phyloP scores from a whole-genome alignment of 495 filamentous ascomycete genomes.

The Neurospora africana region DNA sequence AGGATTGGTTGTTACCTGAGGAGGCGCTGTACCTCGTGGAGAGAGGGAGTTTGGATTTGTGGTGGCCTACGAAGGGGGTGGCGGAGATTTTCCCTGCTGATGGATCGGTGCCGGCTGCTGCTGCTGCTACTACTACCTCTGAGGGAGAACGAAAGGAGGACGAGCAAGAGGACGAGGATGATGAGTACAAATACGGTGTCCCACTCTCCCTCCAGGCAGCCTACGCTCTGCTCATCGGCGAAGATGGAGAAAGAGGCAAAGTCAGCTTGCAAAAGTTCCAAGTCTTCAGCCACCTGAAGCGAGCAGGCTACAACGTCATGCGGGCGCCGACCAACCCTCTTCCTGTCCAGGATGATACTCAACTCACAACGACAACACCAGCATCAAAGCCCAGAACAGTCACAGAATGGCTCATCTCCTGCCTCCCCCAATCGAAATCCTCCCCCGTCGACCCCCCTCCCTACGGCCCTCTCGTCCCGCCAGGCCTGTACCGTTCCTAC shows the following conservation, averaged over 20 bases:
- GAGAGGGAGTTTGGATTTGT: slow-evolving; percentile 71
- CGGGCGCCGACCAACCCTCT: slow-evolving; percentile 43
- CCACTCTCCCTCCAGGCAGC: slow-evolving; percentile 85
- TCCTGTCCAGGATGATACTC: not conserved
- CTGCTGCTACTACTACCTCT: slow-evolving; percentile 2
- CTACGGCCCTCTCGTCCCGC: slow-evolving; percentile 60
- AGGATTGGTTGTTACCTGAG: slow-evolving; percentile 79
- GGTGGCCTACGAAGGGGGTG: slow-evolving; percentile 53
- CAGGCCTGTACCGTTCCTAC: slow-evolving; percentile 74
- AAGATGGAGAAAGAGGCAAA: slow-evolving; percentile 48
- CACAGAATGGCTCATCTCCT: slow-evolving; percentile 34
- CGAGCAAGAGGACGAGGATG: slow-evolving; percentile 19
- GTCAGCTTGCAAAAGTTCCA: slow-evolving; percentile 68
- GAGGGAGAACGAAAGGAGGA: slow-evolving; percentile 10
- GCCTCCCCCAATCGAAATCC: slow-evolving; percentile 13
- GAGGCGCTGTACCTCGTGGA: slow-evolving; percentile 86
- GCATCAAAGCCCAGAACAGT: slow-evolving; percentile 11
- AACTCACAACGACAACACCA: not conserved
- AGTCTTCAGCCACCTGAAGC: slow-evolving; percentile 73
- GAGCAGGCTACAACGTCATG: slow-evolving; percentile 71
- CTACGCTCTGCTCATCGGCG: slow-evolving; percentile 68
- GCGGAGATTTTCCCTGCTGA: slow-evolving; percentile 27
- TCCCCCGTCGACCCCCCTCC: slow-evolving; percentile 6
- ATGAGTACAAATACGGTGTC: slow-evolving; percentile 49
- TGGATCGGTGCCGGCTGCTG: not conserved